These are phyloP conservation scores for Dentipellis fragilis DNA, from an alignment of 768 basidiomycete genomes.

Conservation along the genomic window DNA sequence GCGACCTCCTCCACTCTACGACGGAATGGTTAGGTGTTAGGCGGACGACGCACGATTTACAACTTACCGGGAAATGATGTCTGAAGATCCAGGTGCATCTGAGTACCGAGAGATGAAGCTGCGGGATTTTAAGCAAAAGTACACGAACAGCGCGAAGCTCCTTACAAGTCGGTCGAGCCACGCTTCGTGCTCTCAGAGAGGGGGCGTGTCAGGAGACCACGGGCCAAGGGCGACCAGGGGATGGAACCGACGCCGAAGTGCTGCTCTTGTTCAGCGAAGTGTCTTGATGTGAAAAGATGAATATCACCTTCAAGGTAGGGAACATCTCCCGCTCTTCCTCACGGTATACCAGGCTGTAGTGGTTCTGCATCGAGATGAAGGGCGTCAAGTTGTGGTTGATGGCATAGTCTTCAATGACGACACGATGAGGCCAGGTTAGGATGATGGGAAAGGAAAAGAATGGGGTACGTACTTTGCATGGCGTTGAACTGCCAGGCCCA, in stretches of 20 bases:
- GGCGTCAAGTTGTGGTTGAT: constrained; percentile 24
- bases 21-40: not conserved
- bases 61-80: not conserved
- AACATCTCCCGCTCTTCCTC: constrained; percentile 33
- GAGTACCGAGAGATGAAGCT: constrained; percentile 5
- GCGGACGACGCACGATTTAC: not conserved
- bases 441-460: not conserved
- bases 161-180: constrained; percentile 17
- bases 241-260: constrained; percentile 28
- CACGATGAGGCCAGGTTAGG: not conserved
- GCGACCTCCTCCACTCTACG: constrained; percentile 25
- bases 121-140: not conserved
- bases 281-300: not conserved
- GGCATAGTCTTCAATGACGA: constrained; percentile 16
- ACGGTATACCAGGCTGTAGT: constrained; percentile 31
- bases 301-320: constrained; percentile 18
- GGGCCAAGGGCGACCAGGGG: constrained; percentile 30
- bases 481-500: constrained; percentile 21
- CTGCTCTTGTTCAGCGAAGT: constrained; percentile 2
- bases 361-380: constrained; percentile 40
- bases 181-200: constrained; percentile 12
- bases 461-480: constrained; percentile 17
- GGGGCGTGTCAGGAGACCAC: constrained; percentile 19
- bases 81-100: constrained; percentile 4
- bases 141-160: not conserved